A percentile compares a stretch with the other conserved stretches of the same genome.
phyloP scores from a whole-genome alignment of 2,329 filamentous ascomycete genomes.

The Acarospora socialis region DNA sequence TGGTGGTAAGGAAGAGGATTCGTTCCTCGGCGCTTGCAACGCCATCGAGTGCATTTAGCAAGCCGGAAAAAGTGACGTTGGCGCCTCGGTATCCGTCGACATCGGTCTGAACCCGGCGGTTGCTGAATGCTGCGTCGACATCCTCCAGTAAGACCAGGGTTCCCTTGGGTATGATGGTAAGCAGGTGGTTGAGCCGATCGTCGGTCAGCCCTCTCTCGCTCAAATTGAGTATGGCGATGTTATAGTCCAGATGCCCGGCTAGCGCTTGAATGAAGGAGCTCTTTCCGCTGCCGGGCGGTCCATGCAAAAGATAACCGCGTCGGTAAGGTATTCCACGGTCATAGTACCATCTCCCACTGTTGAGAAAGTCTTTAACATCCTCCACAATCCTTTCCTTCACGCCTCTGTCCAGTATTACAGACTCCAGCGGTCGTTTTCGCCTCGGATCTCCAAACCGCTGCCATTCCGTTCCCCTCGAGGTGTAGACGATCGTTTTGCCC shows the following conservation, averaged over 20 bases:
- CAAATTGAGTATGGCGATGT: conserved; percentile 82
- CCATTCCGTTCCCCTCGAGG: conserved; percentile 74
- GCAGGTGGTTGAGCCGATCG: conserved; percentile 69
- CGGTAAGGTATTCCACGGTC: conserved; percentile 91
- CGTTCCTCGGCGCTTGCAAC: conserved; percentile 91
- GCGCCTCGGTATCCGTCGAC: conserved; percentile 73
- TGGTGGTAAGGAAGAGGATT: conserved; percentile 87
- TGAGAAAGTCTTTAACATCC: conserved; percentile 72
- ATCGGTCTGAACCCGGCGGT: conserved; percentile 56
- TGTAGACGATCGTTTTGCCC: conserved; percentile 87
- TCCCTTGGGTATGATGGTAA: conserved; percentile 70
- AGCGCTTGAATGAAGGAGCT: conserved; percentile 93
- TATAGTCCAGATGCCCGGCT: conserved; percentile 82
- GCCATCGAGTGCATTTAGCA: conserved; percentile 53
- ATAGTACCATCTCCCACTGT: conserved; percentile 72
- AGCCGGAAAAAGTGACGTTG: conserved; percentile 72
- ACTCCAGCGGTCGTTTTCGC: conserved; percentile 73
- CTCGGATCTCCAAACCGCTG: conserved; percentile 68
- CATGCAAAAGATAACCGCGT: conserved; percentile 75
- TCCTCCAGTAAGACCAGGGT: conserved; percentile 79
- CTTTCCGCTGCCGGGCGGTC: conserved; percentile 82
- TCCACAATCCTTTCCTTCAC: conserved; percentile 67
- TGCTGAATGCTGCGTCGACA: conserved; percentile 79
- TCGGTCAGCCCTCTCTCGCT: conserved; percentile 84
- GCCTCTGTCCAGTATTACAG: conserved; percentile 72